phyloP scores from a whole-genome alignment of 345 rosid species.

The Passiflora organensis region DNA sequence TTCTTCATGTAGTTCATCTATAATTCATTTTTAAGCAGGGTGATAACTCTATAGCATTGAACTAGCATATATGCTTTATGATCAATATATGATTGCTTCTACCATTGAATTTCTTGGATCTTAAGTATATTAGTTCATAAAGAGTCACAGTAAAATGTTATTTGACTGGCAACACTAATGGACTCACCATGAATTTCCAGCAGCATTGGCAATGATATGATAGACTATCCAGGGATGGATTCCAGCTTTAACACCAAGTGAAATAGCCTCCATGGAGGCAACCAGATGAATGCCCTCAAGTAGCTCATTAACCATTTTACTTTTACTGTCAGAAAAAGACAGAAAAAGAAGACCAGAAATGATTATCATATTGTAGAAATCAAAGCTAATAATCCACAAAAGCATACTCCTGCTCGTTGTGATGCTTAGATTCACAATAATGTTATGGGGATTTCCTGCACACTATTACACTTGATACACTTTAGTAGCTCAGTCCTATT shows the following conservation, averaged over 20 bases:
- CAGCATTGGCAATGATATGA: slow-evolving; percentile 92
- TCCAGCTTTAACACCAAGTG: slow-evolving; percentile 60
- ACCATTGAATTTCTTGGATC: not conserved
- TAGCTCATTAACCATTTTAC: slow-evolving; percentile 69
- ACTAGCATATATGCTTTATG: no score
- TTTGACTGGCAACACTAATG: not conserved
- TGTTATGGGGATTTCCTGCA: no score
- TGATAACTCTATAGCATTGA: no score
- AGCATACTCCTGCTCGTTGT: not conserved
- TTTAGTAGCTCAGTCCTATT: no score
- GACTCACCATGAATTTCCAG: slow-evolving; percentile 92
- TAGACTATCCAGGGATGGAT: slow-evolving; percentile 93
- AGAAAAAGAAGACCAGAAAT: slow-evolving; percentile 10
- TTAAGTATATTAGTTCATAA: not conserved
- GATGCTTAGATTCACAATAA: not conserved
- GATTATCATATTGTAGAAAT: slow-evolving; percentile 5
- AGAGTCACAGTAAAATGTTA: slow-evolving; percentile 9
- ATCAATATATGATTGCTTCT: not conserved
- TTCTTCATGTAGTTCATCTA: no score
- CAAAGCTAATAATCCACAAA: no score
- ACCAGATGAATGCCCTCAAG: slow-evolving; percentile 86
- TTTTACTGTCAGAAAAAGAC: slow-evolving; percentile 47
- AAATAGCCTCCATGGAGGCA: slow-evolving; percentile 86
- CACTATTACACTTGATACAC: no score
- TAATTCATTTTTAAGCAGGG: no score